Base-by-base conservation (phyloP, 305 asterid species). In the Euphrasia arctica region DNA sequence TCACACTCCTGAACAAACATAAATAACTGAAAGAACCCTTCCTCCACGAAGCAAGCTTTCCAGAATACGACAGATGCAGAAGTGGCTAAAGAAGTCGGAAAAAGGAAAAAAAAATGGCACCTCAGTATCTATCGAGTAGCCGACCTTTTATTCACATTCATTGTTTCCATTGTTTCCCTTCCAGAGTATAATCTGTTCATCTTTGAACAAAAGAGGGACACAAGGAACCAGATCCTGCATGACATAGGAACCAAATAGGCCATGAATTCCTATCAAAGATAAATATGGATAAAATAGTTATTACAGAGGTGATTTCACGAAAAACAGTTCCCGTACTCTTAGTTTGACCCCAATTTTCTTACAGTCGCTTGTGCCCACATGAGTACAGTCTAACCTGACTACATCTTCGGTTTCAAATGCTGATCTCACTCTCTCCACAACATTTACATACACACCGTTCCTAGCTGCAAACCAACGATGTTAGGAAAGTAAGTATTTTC, bases 171-270 rank as follows among this genome's bases (percentile, higher is more conserved):
- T 71, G 42, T 62, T 75, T 54, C 94, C 95, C 79, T 72, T 82
- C 98, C 98, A 88, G 54, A 88, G 85, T 55, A 91, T 78, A 65
- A 88, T 72, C 64, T 88, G 94, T 65, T 91, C 98, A 62, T 88
- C 94, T 76, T 85, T 91, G 80, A 88, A 78, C 80, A 86, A 78
- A 65, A 91, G 76, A 66, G 98, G 98, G 28, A 83, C 75, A 62
- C 98, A 86, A 47, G 96, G 95, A 73, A 91, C 98, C 68, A 89
- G 77, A 74, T 89, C 98, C 96, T 91, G 81, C 70, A 70, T 47
- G 29, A 66, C 52, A 54, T 18, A 1, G 29, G 18, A 54, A 36
- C 12, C 47, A 31, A 11, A 59, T 8, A 43, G 18, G 31, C 62
- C 55, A 72, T 42, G 62, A 66, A 10, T 49, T 61, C 55, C 54